Conservation (phyloP, 2,329 filamentous ascomycete genomes). For the Hansfordia pulvinata region DNA sequence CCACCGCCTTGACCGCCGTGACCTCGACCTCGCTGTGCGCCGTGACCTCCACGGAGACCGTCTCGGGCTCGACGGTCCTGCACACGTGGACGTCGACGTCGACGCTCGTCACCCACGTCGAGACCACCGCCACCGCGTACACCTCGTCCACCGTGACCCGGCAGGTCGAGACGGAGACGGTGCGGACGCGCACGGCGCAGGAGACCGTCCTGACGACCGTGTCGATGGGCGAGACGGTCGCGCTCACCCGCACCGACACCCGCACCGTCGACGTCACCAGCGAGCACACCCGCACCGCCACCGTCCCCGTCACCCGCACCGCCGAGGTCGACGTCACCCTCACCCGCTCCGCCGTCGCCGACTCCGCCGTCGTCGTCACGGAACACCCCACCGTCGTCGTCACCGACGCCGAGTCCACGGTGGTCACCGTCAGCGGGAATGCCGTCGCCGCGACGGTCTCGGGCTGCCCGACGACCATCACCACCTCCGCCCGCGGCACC, state of each 20-base stretch:
- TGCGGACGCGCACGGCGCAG: conserved; percentile 22
- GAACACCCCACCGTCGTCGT: conserved; percentile 17
- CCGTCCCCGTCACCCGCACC: conserved; percentile 26
- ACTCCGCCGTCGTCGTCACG: conserved; percentile 18
- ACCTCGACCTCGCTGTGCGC: conserved; percentile 30
- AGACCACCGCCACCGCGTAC: conserved; percentile 16
- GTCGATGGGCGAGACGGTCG: conserved; percentile 23
- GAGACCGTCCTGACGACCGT: conserved; percentile 28
- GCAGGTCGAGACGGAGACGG: conserved; percentile 15
- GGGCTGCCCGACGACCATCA: conserved; percentile 2
- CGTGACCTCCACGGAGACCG: conserved; percentile 27
- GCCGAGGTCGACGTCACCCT: conserved; percentile 24
- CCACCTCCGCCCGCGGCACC: conserved; percentile 1
- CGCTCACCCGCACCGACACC: conserved; percentile 26
- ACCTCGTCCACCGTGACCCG: conserved; percentile 18
- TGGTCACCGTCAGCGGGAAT: conserved; percentile 3
- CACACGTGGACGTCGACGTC: conserved; percentile 25
- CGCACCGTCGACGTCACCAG: conserved; percentile 23
- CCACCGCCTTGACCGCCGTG: conserved; percentile 22
- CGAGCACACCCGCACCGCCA: conserved; percentile 20
- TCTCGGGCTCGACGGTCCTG: conserved; percentile 25
- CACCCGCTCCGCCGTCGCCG: conserved; percentile 20
- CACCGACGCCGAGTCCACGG: conserved; percentile 10
- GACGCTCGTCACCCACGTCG: conserved; percentile 17
- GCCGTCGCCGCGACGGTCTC: conserved; percentile 1